phyloP scores from a whole-genome alignment of 257 asterid genomes.

The Primulina tabacum region DNA sequence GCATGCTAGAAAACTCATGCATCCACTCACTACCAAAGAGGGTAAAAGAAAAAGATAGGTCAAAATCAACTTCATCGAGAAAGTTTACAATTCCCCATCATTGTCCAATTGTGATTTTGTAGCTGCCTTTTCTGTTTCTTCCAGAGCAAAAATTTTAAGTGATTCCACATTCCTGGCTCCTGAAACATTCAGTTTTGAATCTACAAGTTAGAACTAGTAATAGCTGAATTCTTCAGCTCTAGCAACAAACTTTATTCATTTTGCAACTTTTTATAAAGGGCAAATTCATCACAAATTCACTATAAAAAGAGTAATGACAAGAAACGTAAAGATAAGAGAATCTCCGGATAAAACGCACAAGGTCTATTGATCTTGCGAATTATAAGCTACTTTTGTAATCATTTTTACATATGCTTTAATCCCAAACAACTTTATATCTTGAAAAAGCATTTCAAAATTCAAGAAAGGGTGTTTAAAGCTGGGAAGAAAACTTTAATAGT shows the following conservation, averaged over 20 bases:
- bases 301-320: not conserved
- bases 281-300: not conserved
- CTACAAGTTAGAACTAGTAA: not conserved
- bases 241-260: not conserved
- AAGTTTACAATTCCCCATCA: conserved; percentile 54
- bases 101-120: conserved; percentile 44
- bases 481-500: not conserved
- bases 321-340: not conserved
- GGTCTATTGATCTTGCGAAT: not conserved
- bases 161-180: conserved; percentile 67
- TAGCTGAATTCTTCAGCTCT: not conserved
- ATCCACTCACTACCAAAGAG: not conserved
- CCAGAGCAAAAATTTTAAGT: conserved; percentile 57
- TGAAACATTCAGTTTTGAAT: conserved; percentile 25
- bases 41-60: not conserved
- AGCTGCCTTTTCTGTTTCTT: conserved; percentile 73
- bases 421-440: not conserved
- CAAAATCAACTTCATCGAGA: not conserved
- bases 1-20: not conserved
- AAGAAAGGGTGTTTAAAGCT: not conserved
- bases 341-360: not conserved
- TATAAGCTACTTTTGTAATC: not conserved
- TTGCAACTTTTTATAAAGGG: not conserved
- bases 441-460: too few species aligned
- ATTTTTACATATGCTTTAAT: not conserved